Conservation (phyloP, 805 yeast species). For the Kregervanrija delftensis region DNA sequence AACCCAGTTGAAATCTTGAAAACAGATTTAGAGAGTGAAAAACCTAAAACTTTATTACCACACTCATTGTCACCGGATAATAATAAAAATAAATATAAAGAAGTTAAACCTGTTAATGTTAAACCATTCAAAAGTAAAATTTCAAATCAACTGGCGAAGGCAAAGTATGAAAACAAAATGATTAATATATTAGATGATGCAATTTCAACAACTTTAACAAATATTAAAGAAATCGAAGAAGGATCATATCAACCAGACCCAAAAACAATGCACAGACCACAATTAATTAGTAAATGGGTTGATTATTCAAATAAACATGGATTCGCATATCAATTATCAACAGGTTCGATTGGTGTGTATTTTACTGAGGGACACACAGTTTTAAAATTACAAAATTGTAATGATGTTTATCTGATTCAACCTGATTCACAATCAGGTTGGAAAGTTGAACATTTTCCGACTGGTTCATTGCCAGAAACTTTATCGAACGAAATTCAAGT, state of each 20-base stretch:
- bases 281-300: constrained; percentile 90
- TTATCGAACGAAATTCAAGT: constrained; percentile 72
- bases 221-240: constrained; percentile 22
- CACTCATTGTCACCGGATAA: constrained; percentile 89
- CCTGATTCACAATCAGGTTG: constrained; percentile 45
- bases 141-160: constrained; percentile 22
- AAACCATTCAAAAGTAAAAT: constrained; percentile 23
- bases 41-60: constrained; percentile 67
- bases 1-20: constrained; percentile 66
- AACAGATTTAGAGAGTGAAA: constrained; percentile 63
- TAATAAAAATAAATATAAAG: constrained; percentile 80
- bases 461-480: constrained; percentile 36
- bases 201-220: constrained; percentile 22
- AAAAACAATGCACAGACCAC: constrained; percentile 40
- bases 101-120: constrained; percentile 33
- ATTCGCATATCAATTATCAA: constrained; percentile 84
- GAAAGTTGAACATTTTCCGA: constrained; percentile 42
- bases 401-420: constrained; percentile 58
- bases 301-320: constrained; percentile 96
- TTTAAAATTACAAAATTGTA: constrained; percentile 58
- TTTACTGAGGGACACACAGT: constrained; percentile 83
- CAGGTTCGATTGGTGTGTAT: constrained; percentile 84
- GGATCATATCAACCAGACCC: constrained; percentile 11
- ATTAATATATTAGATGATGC: constrained; percentile 21
- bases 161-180: constrained; percentile 24